Evolutionary conservation across 208 protist genomes (phyloP), one percentile per base, ranked within the genome.

Genomic region (Acanthamoeba lugdunensis): DNA sequence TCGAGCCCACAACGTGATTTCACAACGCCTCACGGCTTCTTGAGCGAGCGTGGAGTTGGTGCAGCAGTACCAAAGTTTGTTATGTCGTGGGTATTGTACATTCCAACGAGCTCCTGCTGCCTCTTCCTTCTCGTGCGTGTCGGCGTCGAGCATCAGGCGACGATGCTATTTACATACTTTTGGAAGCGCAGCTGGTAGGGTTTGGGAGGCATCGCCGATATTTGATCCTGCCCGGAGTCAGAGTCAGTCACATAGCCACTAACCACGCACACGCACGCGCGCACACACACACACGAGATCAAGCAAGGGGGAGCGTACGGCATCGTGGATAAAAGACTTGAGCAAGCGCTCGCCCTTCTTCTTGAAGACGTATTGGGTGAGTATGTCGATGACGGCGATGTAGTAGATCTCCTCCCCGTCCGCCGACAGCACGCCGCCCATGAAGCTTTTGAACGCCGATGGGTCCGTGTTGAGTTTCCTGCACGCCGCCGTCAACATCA

Each of bases 271-370:
- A 2, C 14, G 33, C 9, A 48, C 14, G 16, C 67, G 23, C 30
- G 9, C 67, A 75, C 23, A 41, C 58, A 28, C 58, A 65, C 58
- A 14, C 58, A n/a, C 58, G 23, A 65, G 21, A n/a, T 28, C 3
- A 25, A n/a, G 23, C 16, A 48, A 54, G 85, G 9, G 81, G 3
- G 81, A 91, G 30, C 54, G 30, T 93, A 93, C 90, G 5, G 90
- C 69, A 48, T 93, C 90, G 50, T 93, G 90, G 30, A 93, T 48
- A 14, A 93, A 52, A 23, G 90, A 93, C 71, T 93, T 93, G 41
- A 93, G 90, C 4, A 93, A n/a, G 41, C 90, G 63, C n/a, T 93
- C 90, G 41, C 90, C 90, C 73, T 93, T 93, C 73, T 93, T 93
- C 90, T 93, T 93, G 65, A 61, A 84, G n/a, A 69, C 45, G 41